Conservation (phyloP, 345 rosid genomes). For the Pugionium cornutum region DNA sequence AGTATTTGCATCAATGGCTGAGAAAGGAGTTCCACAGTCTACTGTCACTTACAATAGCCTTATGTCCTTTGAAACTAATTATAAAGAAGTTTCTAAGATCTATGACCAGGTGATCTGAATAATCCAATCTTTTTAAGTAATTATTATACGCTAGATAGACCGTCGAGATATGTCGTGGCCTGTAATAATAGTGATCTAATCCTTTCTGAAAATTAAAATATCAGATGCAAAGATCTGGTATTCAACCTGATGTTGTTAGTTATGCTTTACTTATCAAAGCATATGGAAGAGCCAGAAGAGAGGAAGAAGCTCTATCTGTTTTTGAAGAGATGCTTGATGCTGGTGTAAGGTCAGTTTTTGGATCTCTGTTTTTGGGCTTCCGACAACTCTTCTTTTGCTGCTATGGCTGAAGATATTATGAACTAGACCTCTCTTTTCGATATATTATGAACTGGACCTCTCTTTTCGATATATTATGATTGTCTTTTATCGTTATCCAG, state of each 20-base stretch:
- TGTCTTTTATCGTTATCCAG: slow-evolving; percentile 44
- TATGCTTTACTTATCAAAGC: slow-evolving; percentile 90
- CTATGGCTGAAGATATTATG: not conserved
- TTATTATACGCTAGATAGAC: not conserved
- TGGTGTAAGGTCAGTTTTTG: slow-evolving; percentile 74
- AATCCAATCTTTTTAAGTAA: not conserved
- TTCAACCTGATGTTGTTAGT: slow-evolving; percentile 85
- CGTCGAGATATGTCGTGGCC: not conserved
- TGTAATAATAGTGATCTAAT: slow-evolving; percentile 21
- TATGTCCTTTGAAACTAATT: slow-evolving; percentile 86
- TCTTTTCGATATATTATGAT: not conserved
- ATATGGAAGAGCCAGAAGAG: slow-evolving; percentile 94
- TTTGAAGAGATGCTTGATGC: slow-evolving; percentile 98
- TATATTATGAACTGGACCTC: not conserved
- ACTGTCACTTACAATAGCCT: slow-evolving; percentile 88
- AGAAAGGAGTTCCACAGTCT: slow-evolving; percentile 66
- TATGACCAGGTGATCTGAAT: slow-evolving; percentile 74
- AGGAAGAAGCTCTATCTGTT: slow-evolving; percentile 95
- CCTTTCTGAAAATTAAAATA: slow-evolving; percentile 13
- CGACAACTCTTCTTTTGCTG: not conserved
- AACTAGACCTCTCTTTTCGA: not conserved
- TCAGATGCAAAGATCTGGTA: slow-evolving; percentile 94
- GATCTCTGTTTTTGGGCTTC: slow-evolving; percentile 15
- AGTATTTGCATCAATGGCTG: slow-evolving; percentile 70
- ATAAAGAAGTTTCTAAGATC: slow-evolving; percentile 95